These are phyloP conservation scores for Boletus huronensis DNA, from an alignment of 768 basidiomycete genomes.

Conservation along the genomic window DNA sequence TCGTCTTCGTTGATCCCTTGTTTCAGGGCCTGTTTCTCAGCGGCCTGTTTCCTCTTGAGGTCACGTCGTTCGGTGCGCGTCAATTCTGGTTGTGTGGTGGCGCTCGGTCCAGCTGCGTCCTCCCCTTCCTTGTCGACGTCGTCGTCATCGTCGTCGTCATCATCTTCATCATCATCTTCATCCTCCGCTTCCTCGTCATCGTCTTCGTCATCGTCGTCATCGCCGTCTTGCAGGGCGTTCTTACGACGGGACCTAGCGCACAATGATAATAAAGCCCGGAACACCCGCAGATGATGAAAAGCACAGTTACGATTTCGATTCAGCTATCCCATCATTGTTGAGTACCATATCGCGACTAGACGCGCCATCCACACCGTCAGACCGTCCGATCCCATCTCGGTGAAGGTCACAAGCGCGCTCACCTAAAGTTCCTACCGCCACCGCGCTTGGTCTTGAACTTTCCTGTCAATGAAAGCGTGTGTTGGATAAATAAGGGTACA, in stretches of 20 bases:
- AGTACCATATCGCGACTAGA: conserved; percentile 56
- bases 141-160: conserved; percentile 39
- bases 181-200: conserved; percentile 31
- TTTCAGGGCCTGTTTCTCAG: conserved; percentile 39
- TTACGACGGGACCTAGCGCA: conserved; percentile 20
- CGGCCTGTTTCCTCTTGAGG: conserved; percentile 77
- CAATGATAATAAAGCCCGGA: conserved; percentile 8
- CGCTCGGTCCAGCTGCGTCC: conserved; percentile 29
- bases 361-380: conserved; percentile 1
- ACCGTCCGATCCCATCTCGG: conserved; percentile 5
- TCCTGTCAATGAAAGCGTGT: conserved; percentile 37
- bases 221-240: conserved; percentile 32
- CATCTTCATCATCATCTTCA: conserved; percentile 36
- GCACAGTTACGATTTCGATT: conserved; percentile 42
- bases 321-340: conserved; percentile 55
- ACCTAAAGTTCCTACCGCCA: conserved; percentile 85
- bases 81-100: conserved; percentile 49
- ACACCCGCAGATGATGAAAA: conserved; percentile 8
- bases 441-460: conserved; percentile 87
- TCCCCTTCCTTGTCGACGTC: conserved; percentile 43
- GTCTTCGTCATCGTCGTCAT: conserved; percentile 40
- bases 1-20: conserved; percentile 45
- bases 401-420: conserved; percentile 8
- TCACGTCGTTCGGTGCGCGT: conserved; percentile 71
- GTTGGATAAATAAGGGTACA: not conserved